Conservation (phyloP, 192 early-diverging fungal species). For the Chytriomyces sp. region DNA sequence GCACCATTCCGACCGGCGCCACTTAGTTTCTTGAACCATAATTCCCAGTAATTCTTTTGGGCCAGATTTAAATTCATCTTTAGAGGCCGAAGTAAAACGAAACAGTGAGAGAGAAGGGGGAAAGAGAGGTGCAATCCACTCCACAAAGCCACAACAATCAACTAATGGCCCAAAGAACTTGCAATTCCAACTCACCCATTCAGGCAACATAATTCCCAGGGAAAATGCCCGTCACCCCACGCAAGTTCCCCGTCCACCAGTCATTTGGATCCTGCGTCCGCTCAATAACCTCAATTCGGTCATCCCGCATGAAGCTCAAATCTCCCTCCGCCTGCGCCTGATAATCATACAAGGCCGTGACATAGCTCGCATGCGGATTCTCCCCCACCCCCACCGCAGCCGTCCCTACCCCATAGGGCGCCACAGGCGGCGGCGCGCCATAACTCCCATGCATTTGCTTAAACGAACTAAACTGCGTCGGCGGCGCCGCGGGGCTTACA, state of each 20-base stretch:
- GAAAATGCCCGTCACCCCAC: conserved; percentile 69
- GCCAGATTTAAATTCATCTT: too few relatives aligned
- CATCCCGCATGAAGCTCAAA: conserved; percentile 82
- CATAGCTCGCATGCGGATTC: neutral
- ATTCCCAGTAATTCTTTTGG: neutral
- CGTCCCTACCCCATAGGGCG: neutral
- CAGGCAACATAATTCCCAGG: conserved; percentile 73
- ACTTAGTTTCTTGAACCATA: neutral
- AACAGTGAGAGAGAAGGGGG: neutral
- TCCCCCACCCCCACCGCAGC: neutral
- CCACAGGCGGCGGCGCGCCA: neutral
- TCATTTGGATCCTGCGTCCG: conserved; percentile 76
- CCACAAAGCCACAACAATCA: neutral
- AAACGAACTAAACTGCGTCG: neutral
- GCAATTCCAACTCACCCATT: neutral
- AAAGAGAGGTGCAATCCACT: neutral
- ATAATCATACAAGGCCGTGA: conserved; percentile 82
- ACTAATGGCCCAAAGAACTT: neutral
- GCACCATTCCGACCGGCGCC: neutral
- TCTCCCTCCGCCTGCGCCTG: conserved; percentile 79
- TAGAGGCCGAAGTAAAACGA: neutral
- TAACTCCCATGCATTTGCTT: neutral
- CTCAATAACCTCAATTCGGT: conserved; percentile 79
- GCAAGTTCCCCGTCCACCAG: conserved; percentile 71
- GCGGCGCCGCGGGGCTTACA: neutral